Conservation (phyloP, 2,329 filamentous ascomycete genomes). For the Sporothrix phasma region DNA sequence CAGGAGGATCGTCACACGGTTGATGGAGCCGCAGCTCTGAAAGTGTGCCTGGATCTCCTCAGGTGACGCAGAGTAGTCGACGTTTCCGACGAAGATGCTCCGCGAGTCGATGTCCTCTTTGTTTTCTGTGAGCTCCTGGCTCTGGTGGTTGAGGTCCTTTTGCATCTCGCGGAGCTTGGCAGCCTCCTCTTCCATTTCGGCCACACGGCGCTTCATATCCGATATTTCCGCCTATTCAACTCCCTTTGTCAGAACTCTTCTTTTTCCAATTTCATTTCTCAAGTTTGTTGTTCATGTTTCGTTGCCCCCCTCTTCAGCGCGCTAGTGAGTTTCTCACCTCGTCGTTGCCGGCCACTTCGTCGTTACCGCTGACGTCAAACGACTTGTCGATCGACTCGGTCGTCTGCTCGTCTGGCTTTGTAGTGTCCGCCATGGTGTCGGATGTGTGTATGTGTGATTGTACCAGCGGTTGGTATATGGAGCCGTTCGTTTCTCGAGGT, state of each 20-base stretch:
- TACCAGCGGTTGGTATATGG: not conserved
- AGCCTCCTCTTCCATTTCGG: slow-evolving; percentile 85
- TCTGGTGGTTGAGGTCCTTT: slow-evolving; percentile 72
- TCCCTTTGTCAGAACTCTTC: slow-evolving; percentile 17
- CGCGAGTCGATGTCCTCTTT: slow-evolving; percentile 92
- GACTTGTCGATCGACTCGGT: slow-evolving; percentile 27
- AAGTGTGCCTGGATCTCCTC: slow-evolving; percentile 99
- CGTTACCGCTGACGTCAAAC: slow-evolving; percentile 35
- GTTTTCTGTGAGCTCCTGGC: slow-evolving; percentile 74
- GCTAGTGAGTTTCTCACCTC: slow-evolving; percentile 31
- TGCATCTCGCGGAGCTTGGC: slow-evolving; percentile 83
- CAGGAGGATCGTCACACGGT: slow-evolving; percentile 90
- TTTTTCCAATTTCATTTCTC: slow-evolving; percentile 9
- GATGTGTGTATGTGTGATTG: not conserved
- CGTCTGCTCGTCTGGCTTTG: slow-evolving; percentile 24
- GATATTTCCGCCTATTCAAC: slow-evolving; percentile 60
- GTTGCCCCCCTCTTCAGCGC: slow-evolving; percentile 15
- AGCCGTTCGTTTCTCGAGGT: not conserved
- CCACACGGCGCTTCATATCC: slow-evolving; percentile 77
- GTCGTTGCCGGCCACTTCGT: slow-evolving; percentile 31
- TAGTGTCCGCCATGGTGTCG: slow-evolving; percentile 22
- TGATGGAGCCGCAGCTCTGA: slow-evolving; percentile 93
- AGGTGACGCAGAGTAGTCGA: slow-evolving; percentile 92
- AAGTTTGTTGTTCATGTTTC: not conserved
- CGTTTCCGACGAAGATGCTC: slow-evolving; percentile 97